phyloP scores from a whole-genome alignment of 1,284 basidiomycete genomes.

The Hemileia vastatrix region DNA sequence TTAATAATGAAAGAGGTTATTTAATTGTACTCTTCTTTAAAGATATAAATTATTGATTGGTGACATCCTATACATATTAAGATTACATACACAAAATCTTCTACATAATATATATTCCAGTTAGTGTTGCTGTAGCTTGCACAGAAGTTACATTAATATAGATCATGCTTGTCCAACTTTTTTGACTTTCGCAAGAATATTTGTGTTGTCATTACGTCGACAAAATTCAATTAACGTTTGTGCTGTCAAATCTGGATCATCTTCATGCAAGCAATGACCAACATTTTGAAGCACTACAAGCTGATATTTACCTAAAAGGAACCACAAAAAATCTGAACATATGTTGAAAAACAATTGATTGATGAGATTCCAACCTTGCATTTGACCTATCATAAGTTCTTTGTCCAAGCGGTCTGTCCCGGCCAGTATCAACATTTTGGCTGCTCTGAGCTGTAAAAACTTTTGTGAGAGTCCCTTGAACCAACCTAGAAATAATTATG shows the following conservation, averaged over 20 bases:
- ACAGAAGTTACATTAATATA: too few species aligned
- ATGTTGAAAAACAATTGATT: background rate
- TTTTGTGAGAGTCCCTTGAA: conserved; percentile 68
- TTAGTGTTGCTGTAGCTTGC: too few species aligned
- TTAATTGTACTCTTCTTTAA: too few species aligned
- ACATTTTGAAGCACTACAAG: conserved; percentile 73
- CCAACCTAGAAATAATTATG: conserved; percentile 58
- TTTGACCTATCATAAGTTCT: conserved; percentile 93
- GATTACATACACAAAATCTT: too few species aligned
- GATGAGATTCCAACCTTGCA: conserved; percentile 48
- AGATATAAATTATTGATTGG: too few species aligned
- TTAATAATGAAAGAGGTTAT: too few species aligned
- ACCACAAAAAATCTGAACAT: background rate
- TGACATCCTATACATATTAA: too few species aligned
- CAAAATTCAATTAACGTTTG: conserved; percentile 78
- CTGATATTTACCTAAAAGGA: conserved; percentile 80
- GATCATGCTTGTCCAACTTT: too few species aligned
- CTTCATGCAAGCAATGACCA: conserved; percentile 92
- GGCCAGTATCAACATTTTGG: conserved; percentile 77
- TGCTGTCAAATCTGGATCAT: conserved; percentile 70
- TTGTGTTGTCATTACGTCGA: conserved; percentile 85
- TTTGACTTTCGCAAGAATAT: too few species aligned
- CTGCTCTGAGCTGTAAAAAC: conserved; percentile 67
- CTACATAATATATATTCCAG: too few species aligned
- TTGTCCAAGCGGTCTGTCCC: conserved; percentile 86